Evolutionary conservation across 2,329 filamentous ascomycete species (phyloP).

Genomic region (Didymella lethalis): DNA sequence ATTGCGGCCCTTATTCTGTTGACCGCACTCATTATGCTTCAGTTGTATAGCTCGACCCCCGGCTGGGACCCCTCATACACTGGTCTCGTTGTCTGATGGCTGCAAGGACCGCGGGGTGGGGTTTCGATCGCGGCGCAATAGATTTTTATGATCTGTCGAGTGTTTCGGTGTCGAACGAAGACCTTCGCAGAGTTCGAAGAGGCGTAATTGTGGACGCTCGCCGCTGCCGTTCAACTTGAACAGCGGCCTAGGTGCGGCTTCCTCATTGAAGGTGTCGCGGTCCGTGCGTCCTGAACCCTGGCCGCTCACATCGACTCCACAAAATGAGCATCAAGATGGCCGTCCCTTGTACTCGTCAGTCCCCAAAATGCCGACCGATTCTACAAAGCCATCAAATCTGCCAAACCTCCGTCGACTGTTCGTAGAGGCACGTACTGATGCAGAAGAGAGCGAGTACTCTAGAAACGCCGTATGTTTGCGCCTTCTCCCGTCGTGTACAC

Average conservation of each 20-base stretch:
- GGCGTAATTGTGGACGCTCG: conserved; percentile 19
- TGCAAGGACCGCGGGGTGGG: conserved; percentile 9
- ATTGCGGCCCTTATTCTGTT: conserved; percentile 96
- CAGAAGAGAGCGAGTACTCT: conserved; percentile 93
- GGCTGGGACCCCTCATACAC: conserved; percentile 48
- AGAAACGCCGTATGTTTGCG: conserved; percentile 77
- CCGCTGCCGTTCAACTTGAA: conserved; percentile 25
- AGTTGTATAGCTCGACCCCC: conserved; percentile 41
- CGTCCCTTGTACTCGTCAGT: background rate
- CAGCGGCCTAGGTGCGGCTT: conserved; percentile 33
- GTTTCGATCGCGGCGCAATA: conserved; percentile 13
- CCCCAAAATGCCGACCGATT: conserved; percentile 6
- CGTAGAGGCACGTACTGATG: conserved; percentile 90
- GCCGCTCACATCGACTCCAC: conserved; percentile 13
- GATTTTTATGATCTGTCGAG: background rate
- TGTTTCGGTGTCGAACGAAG: background rate
- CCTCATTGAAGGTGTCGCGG: conserved; percentile 36
- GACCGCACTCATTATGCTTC: conserved; percentile 75
- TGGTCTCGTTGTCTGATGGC: conserved; percentile 19
- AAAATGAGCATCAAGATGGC: conserved; percentile 29
- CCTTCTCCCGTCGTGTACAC: background rate
- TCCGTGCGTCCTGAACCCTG: conserved; percentile 31
- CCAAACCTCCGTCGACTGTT: conserved; percentile 96
- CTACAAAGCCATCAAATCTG: conserved; percentile 70
- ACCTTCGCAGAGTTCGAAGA: background rate